These are phyloP conservation scores for Aspergillus phoenicis DNA, from an alignment of 2,329 filamentous ascomycete genomes.

Conservation along the genomic window DNA sequence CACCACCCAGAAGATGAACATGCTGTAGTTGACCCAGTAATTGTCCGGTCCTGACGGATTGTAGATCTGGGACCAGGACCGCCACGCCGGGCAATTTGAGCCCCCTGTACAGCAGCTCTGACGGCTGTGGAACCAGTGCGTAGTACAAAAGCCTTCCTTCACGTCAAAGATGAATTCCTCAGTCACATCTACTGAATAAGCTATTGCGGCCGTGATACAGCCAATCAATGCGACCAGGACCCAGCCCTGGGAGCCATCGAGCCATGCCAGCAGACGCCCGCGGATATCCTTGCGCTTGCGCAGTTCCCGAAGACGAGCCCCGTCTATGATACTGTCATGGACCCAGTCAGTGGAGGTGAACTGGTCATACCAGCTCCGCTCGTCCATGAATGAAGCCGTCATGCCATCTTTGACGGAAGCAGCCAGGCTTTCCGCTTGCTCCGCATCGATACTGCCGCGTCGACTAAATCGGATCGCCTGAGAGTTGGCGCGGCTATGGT, in stretches of 20 bases:
- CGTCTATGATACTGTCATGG: conserved; percentile 93
- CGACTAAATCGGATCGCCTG: conserved; percentile 51
- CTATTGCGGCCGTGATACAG: conserved; percentile 78
- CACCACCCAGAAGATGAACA: conserved; percentile 75
- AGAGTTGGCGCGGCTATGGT: conserved; percentile 55
- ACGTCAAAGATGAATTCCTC: conserved; percentile 85
- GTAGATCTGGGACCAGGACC: conserved; percentile 67
- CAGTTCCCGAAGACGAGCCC: conserved; percentile 81
- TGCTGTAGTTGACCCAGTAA: conserved; percentile 72
- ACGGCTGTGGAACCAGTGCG: conserved; percentile 72
- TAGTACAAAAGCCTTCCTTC: conserved; percentile 84
- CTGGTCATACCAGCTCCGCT: conserved; percentile 97
- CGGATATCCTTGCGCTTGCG: conserved; percentile 79
- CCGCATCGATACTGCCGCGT: conserved; percentile 61
- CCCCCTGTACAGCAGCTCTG: conserved; percentile 65
- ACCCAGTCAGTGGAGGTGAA: conserved; percentile 98
- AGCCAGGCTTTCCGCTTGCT: conserved; percentile 32
- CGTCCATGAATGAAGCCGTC: conserved; percentile 70
- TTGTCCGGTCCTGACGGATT: conserved; percentile 51
- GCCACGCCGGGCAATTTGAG: conserved; percentile 61
- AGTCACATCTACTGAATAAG: conserved; percentile 85
- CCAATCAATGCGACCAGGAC: conserved; percentile 89
- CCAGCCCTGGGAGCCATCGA: conserved; percentile 93
- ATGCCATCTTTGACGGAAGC: conserved; percentile 52
- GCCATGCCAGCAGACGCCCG: conserved; percentile 73